A percentile compares a stretch with the other conserved stretches of the same genome.
phyloP scores from a whole-genome alignment of 306 rosid species.

The Macrotyloma uniflorum region DNA sequence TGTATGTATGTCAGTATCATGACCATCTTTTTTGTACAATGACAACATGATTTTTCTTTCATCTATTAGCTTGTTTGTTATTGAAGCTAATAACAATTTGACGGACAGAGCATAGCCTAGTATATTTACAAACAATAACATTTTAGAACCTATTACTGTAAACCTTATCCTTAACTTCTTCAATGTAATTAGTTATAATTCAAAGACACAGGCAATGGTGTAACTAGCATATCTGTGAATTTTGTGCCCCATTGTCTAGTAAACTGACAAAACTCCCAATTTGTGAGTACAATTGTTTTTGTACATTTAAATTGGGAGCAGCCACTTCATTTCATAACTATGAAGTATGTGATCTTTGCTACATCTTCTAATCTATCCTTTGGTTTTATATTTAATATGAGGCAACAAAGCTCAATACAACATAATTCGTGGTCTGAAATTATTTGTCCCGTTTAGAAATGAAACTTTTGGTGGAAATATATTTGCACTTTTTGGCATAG shows the following conservation, averaged over 20 bases:
- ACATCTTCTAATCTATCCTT: not conserved
- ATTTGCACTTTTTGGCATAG: not conserved
- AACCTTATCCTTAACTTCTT: too few relatives aligned
- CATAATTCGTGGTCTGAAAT: constrained; percentile 20
- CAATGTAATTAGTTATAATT: not conserved
- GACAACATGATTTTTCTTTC: not conserved
- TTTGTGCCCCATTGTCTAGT: not conserved
- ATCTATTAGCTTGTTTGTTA: not conserved
- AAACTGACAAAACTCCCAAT: not conserved
- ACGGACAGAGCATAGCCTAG: not conserved
- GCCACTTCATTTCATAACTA: constrained; percentile 28
- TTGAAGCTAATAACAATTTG: constrained; percentile 15
- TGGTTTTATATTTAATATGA: constrained; percentile 17
- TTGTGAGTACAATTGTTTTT: constrained; percentile 1
- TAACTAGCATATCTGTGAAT: constrained; percentile 4
- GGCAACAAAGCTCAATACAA: not conserved
- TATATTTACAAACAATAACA: constrained; percentile 1
- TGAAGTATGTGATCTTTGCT: not conserved
- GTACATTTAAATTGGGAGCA: not conserved
- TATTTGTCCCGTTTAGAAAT: not conserved
- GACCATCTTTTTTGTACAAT: not conserved
- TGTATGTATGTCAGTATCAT: not conserved
- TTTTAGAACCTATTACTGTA: not conserved
- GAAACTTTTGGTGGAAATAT: not conserved
- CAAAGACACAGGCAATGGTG: not conserved